Base-by-base conservation (phyloP, 1,139 yeast genomes). In the Debaryomyces subglobosus region DNA sequence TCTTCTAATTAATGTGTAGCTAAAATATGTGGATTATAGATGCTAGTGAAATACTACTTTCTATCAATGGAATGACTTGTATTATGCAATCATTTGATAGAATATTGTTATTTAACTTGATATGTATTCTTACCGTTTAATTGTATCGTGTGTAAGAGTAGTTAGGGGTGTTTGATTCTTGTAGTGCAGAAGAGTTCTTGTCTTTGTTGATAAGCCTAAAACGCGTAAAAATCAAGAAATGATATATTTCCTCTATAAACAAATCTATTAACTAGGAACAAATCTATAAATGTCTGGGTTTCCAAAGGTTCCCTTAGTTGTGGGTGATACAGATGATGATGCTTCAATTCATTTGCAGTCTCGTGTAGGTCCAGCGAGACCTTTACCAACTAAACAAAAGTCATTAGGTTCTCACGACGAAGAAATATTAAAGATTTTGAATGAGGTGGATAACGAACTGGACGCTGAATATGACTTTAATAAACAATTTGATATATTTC, bases 301-400 rank as follows among this genome's bases (percentile, higher is more conserved):
- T 49, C 76, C 76, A 4, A 60, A 60, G 38, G 62, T 74, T 7
- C 81, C 80, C 4, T 56, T 60, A 16, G 63, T 72, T 8, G 59
- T 64, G 33, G 78, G 77, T 0, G 78, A 71, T 44, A 71, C 78
- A 0, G 80, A 74, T 48, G 79, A 75, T 41, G 79, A 74, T 39
- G 71, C 69, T 0, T 74, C 81, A 15, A 69, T 75, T 30, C 79
- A 76, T 54, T 54, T 73, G 23, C 63, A 71, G 49, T 61, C 68
- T 37, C 63, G 60, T 7, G 70, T 76, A 1, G 78, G 79, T 0
- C 75, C 74, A 1, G 69, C 78, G 0, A 56, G 59, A 12, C 79
- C 81, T 1, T 59, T 74, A 15, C 60, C 58, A 15, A 13, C 12
- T 24, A 42, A 38, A 36, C 39, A 43, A 21, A 21, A n/a, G 5